These are phyloP conservation scores for Diaporthe humulicola DNA, from an alignment of 2,329 filamentous ascomycete genomes.

Conservation along the genomic window DNA sequence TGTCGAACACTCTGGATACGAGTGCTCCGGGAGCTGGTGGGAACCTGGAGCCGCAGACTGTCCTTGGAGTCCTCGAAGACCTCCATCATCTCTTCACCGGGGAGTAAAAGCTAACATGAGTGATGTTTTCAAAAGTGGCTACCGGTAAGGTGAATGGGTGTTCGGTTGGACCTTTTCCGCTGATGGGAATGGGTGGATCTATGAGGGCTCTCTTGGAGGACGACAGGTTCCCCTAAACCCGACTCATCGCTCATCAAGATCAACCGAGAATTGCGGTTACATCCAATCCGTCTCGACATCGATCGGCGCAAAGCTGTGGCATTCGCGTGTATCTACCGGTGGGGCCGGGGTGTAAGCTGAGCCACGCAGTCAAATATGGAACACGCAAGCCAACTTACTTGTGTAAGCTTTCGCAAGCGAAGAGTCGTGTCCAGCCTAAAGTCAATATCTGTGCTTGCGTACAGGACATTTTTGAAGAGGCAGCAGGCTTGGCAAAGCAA, in stretches of 20 bases:
- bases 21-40: neutral
- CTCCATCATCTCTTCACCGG: constrained; percentile 18
- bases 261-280: constrained; percentile 10
- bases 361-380: constrained; percentile 18
- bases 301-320: neutral
- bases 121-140: neutral
- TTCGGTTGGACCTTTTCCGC: neutral
- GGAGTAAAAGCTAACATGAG: neutral
- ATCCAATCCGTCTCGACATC: constrained; percentile 12
- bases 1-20: neutral
- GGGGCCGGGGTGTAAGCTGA: constrained; percentile 10
- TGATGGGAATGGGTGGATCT: neutral
- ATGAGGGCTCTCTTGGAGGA: neutral
- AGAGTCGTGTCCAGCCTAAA: neutral
- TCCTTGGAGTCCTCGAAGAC: constrained; percentile 6
- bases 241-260: constrained; percentile 14
- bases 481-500: constrained; percentile 11
- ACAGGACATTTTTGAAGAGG: neutral
- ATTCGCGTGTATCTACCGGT: neutral
- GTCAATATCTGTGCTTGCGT: neutral
- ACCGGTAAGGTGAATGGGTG: neutral
- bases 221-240: neutral
- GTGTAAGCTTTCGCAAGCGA: constrained; percentile 4
- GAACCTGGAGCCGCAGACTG: neutral
- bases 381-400: constrained; percentile 14